These are phyloP conservation scores for Xylaria venustula DNA, from an alignment of 495 filamentous ascomycete genomes.

Conservation along the genomic window DNA sequence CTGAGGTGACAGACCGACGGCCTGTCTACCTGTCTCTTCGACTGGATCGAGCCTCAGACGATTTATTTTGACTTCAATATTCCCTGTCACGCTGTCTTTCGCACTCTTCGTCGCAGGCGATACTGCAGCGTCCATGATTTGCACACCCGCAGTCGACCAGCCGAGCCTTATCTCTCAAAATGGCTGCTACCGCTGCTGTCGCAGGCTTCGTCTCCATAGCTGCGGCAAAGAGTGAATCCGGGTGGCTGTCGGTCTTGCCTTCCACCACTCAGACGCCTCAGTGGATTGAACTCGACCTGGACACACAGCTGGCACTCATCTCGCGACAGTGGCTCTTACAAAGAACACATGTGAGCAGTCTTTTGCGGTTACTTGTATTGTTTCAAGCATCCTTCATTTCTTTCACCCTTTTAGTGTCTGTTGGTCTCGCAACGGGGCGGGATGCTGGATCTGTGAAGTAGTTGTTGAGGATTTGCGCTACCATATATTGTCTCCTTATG, in stretches of 20 bases:
- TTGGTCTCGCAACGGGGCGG: too few species aligned
- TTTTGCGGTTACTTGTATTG: constrained; percentile 20
- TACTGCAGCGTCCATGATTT: constrained; percentile 43
- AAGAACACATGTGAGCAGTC: constrained; percentile 22
- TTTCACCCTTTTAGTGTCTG: too few species aligned
- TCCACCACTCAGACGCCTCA: constrained; percentile 27
- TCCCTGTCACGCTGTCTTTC: not conserved
- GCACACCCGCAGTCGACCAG: constrained; percentile 32
- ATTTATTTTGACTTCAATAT: not conserved
- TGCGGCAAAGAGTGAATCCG: constrained; percentile 31
- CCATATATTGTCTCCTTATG: not conserved
- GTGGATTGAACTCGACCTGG: constrained; percentile 39
- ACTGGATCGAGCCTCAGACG: constrained; percentile 3
- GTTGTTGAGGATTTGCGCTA: not conserved
- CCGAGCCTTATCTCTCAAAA: constrained; percentile 40
- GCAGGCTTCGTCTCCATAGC: constrained; percentile 26
- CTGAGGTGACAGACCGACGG: not conserved
- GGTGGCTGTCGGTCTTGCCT: constrained; percentile 23
- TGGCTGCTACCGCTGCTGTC: constrained; percentile 43
- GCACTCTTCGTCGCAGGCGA: constrained; percentile 19
- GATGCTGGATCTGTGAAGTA: not conserved
- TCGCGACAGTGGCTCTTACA: constrained; percentile 34
- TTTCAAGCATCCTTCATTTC: not conserved
- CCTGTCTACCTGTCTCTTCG: not conserved
- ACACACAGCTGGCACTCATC: constrained; percentile 35